Evolutionary conservation across 2,329 filamentous ascomycete genomes (phyloP).

Genomic region (Cercospora citrullina): DNA sequence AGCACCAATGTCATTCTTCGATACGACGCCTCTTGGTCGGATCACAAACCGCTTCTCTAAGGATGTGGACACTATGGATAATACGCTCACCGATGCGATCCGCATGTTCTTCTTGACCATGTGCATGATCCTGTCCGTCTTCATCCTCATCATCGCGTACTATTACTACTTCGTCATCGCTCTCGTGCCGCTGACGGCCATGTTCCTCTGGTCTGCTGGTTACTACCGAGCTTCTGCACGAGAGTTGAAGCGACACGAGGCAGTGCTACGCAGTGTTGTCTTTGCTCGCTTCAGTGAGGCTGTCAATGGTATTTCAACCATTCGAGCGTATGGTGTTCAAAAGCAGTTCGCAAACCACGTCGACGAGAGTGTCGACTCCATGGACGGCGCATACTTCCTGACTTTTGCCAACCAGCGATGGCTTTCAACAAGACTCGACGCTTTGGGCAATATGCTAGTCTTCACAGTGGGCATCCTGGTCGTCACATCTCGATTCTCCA

Average conservation of each 20-base stretch:
- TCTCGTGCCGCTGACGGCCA: conserved; percentile 65
- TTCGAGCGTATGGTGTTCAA: conserved; percentile 84
- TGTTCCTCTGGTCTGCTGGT: conserved; percentile 78
- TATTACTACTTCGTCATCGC: conserved; percentile 84
- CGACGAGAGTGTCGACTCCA: conserved; percentile 74
- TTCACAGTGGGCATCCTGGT: conserved; percentile 88
- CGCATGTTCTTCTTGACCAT: conserved; percentile 90
- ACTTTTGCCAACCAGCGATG: conserved; percentile 96
- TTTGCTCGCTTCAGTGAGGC: conserved; percentile 92
- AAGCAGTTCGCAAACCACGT: conserved; percentile 71
- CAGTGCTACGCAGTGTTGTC: conserved; percentile 80
- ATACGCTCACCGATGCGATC: conserved; percentile 82
- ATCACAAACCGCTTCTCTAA: conserved; percentile 96
- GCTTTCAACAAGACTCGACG: conserved; percentile 81
- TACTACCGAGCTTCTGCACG: conserved; percentile 91
- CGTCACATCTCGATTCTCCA: conserved; percentile 83
- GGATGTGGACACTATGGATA: conserved; percentile 93
- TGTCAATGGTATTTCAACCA: conserved; percentile 77
- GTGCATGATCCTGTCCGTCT: conserved; percentile 78
- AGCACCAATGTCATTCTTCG: conserved; percentile 85
- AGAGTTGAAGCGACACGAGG: conserved; percentile 92
- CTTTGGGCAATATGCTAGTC: conserved; percentile 79
- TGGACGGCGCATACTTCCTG: conserved; percentile 92
- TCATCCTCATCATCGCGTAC: conserved; percentile 88
- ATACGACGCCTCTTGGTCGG: conserved; percentile 90